Evolutionary conservation across 1,139 yeast species (phyloP).

Genomic region (Lodderomyces metapsilosis): DNA sequence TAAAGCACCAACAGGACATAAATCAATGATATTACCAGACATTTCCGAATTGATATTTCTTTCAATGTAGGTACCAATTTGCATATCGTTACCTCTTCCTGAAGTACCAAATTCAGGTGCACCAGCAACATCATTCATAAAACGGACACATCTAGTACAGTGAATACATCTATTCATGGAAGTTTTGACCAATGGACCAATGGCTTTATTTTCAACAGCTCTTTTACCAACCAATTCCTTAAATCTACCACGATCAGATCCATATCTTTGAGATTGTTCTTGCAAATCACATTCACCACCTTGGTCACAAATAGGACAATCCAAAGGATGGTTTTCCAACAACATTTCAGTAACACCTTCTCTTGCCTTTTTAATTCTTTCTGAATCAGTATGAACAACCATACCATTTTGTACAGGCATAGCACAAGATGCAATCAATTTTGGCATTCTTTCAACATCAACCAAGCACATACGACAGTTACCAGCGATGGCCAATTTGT

Average conservation of each 20-base stretch:
- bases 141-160: constrained; percentile 89
- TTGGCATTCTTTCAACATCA: constrained; percentile 87
- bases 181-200: constrained; percentile 87
- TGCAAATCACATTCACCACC: constrained; percentile 95
- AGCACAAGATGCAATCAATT: constrained; percentile 88
- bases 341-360: constrained; percentile 91
- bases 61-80: constrained; percentile 86
- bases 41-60: constrained; percentile 82
- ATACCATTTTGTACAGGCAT: constrained; percentile 88
- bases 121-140: constrained; percentile 89
- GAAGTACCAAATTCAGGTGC: constrained; percentile 88
- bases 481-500: constrained; percentile 89
- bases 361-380: constrained; percentile 78
- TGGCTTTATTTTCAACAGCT: constrained; percentile 87
- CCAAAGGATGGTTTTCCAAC: constrained; percentile 86
- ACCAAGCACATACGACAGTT: constrained; percentile 94
- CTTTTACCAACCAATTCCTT: constrained; percentile 80
- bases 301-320: constrained; percentile 92
- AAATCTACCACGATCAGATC: constrained; percentile 85
- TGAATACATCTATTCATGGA: constrained; percentile 93
- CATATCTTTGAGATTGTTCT: constrained; percentile 83
- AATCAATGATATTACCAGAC: constrained; percentile 84
- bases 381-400: constrained; percentile 82
- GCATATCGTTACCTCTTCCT: constrained; percentile 91
- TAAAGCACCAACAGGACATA: constrained; percentile 92